Percentiles rank a stretch among this genome's conserved stretches.
Evolutionary conservation across 108 stramenopile genomes (phyloP).

Genomic region (Tribonema minus): DNA sequence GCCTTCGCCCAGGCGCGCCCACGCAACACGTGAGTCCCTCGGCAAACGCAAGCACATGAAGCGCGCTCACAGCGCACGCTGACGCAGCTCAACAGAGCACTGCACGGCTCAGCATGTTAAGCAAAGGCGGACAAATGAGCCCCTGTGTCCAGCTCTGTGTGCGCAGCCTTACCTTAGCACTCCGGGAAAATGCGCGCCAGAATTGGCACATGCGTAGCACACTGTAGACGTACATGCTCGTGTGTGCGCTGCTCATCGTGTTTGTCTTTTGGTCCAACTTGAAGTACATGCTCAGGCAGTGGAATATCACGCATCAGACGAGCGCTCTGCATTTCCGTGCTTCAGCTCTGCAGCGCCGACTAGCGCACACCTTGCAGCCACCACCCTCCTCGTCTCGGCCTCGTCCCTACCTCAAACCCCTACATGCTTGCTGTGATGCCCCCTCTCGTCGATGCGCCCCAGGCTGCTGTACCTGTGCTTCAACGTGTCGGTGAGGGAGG

Average conservation of each 20-base stretch:
- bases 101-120: not conserved
- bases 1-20: constrained; percentile 43
- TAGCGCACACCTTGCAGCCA: too few species aligned
- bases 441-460: too few species aligned
- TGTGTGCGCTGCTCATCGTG: too few species aligned
- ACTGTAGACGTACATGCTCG: too few species aligned
- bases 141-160: not conserved
- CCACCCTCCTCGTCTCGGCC: too few species aligned
- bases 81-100: not conserved
- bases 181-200: not conserved
- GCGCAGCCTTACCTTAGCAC: not conserved
- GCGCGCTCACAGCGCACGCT: constrained; percentile 19
- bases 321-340: too few species aligned
- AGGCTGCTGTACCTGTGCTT: constrained; percentile 1
- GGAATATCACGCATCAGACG: too few species aligned
- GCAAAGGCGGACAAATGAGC: not conserved
- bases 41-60: constrained; percentile 9
- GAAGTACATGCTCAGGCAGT: too few species aligned
- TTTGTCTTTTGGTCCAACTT: too few species aligned
- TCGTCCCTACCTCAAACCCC: too few species aligned
- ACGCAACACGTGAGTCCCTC: not conserved
- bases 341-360: too few species aligned
- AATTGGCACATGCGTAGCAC: not conserved
- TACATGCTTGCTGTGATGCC: too few species aligned
- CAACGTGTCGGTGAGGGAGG: constrained; percentile 32